Conservation (phyloP, 768 basidiomycete species). For the Gloeostereum incarnatum region DNA sequence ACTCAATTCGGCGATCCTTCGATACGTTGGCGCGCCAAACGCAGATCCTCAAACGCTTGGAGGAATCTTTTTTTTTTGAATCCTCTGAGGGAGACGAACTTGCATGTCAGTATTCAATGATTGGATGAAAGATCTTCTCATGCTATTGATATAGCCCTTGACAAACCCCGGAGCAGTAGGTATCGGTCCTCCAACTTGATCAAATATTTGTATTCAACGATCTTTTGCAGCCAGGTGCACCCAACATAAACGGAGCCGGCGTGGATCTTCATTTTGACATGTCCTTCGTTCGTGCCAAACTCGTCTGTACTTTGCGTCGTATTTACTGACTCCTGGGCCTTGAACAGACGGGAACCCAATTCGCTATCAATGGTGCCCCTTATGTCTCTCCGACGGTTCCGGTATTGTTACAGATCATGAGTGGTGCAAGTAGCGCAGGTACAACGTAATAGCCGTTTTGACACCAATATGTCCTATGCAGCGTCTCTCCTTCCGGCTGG, state of each 20-base stretch:
- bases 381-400: conserved; percentile 15
- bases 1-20: conserved; percentile 28
- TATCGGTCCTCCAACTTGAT: background rate
- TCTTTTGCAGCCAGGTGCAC: conserved; percentile 10
- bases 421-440: conserved; percentile 16
- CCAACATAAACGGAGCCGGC: conserved; percentile 10
- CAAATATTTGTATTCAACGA: background rate
- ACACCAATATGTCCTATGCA: background rate
- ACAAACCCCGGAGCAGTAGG: conserved; percentile 6
- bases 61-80: background rate
- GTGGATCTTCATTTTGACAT: conserved; percentile 10
- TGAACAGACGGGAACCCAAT: conserved; percentile 4
- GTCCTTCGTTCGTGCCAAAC: conserved; percentile 8
- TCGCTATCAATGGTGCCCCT: conserved; percentile 8
- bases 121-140: background rate
- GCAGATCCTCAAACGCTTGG: conserved; percentile 8
- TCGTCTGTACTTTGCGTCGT: conserved; percentile 6
- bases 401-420: conserved; percentile 24
- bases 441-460: background rate
- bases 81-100: conserved; percentile 11
- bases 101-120: conserved; percentile 6
- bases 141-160: conserved; percentile 6
- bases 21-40: conserved; percentile 18
- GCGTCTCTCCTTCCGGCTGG: conserved; percentile 20
- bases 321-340: conserved; percentile 10